Evolutionary conservation across 208 protist genomes (phyloP), one percentile per base, ranked within the genome.

Genomic region (Trichomonas gallinae): DNA sequence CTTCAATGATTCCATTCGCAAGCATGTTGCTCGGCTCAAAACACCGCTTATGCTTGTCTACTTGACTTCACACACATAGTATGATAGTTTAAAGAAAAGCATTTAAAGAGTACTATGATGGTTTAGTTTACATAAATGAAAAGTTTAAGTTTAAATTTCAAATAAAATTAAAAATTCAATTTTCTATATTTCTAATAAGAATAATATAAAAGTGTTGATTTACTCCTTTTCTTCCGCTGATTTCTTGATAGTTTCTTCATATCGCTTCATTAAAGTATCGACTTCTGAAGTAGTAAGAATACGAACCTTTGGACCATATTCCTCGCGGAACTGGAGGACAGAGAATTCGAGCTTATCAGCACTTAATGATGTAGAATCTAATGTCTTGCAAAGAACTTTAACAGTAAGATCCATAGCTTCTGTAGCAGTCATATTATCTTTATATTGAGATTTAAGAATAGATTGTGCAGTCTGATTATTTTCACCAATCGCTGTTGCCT

Each of bases 301-400:
- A 48, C 87, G 11, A 38, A 93, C 87, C 44, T 93, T 93, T 51
- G 87, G 87, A 51, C 87, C 87, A 26, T 34, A 51, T 51, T 93
- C 44, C 17, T 93, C 44, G 44, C 87, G 23, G n/a, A 38, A 93
- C 36, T 93, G 87, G 26, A 93, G 87, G 15, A 93, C 87, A 38
- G 63, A 96, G 88, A 98, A 72, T 63, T 98, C 97, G 34, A 98
- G 45, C 96, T 99, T 99, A 17, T 99, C 98, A 40, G 98, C 58
- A 9, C 98, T 98, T 21, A 98, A 97, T 34, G 98, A 98, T 4
- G 98, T 98, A 87, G 98, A 98, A 97, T 99, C 99, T 98, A 99
- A 99, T 38, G 99, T 99, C 98, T 99, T 99, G 96, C 98, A 98
- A 13, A 99, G 97, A 63, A 99, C 98, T 93, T 99, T 99, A 23